Evolutionary conservation across 2,329 filamentous ascomycete genomes (phyloP).

Genomic region (Chrysosporium queenslandicum): DNA sequence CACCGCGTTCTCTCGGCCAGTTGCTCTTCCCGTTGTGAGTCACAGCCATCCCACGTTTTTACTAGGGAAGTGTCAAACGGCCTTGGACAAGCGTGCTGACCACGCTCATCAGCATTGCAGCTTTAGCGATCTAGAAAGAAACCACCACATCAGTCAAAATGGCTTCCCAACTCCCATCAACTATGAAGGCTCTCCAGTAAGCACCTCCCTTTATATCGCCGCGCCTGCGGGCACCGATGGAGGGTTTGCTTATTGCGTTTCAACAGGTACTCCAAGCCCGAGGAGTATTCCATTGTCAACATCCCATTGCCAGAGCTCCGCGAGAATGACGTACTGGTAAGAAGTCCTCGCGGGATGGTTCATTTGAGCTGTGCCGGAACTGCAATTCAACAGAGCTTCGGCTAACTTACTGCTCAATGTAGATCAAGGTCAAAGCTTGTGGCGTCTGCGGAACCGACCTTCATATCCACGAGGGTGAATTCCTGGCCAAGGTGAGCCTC

Average conservation of each 20-base stretch:
- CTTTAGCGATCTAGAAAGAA: neutral
- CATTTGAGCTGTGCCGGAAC: neutral
- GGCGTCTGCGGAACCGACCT: slow-evolving; percentile 52
- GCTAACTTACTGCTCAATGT: slow-evolving; percentile 21
- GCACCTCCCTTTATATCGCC: slow-evolving; percentile 20
- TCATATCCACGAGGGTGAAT: slow-evolving; percentile 55
- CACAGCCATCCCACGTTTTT: neutral
- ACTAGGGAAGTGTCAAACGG: neutral
- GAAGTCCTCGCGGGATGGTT: slow-evolving; percentile 11
- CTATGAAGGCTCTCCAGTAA: slow-evolving; percentile 55
- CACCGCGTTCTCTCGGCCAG: neutral
- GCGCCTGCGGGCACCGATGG: slow-evolving; percentile 1
- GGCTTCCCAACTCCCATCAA: slow-evolving; percentile 37
- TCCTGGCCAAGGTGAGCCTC: slow-evolving; percentile 46
- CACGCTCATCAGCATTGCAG: neutral
- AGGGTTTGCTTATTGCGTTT: neutral
- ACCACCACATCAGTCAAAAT: slow-evolving; percentile 21
- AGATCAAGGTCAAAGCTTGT: slow-evolving; percentile 58
- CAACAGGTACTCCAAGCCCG: slow-evolving; percentile 50
- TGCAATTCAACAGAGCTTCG: neutral
- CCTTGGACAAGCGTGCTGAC: neutral
- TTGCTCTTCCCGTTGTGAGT: slow-evolving; percentile 1
- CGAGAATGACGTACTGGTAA: slow-evolving; percentile 49
- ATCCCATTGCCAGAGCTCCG: slow-evolving; percentile 53
- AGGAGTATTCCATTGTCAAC: slow-evolving; percentile 51